Conservation (phyloP, 306 rosid species). For the Fragaria ananassa region DNA sequence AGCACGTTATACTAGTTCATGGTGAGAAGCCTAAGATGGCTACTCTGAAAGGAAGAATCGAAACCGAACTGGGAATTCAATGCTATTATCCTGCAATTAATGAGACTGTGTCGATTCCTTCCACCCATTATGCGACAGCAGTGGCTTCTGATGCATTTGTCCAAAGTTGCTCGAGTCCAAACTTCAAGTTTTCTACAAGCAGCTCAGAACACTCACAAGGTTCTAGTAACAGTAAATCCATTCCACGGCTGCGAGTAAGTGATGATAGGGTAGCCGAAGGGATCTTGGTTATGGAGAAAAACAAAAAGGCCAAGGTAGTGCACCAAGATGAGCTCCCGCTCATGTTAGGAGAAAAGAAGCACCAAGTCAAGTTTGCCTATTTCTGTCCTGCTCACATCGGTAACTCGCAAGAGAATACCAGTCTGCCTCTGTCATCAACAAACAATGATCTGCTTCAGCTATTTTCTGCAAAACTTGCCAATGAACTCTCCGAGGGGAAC, state of each 20-base stretch:
- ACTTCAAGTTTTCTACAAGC: constrained; percentile 59
- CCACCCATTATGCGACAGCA: constrained; percentile 53
- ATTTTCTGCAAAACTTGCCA: constrained; percentile 31
- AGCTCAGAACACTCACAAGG: constrained; percentile 25
- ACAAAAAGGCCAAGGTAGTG: constrained; percentile 48
- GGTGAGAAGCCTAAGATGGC: constrained; percentile 90
- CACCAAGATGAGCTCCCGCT: constrained; percentile 66
- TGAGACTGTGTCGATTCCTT: constrained; percentile 53
- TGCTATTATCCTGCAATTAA: constrained; percentile 80
- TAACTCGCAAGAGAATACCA: constrained; percentile 25
- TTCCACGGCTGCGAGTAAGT: constrained; percentile 43
- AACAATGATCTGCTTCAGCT: constrained; percentile 22
- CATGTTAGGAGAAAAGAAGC: constrained; percentile 56
- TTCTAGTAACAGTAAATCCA: constrained; percentile 23
- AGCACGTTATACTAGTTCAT: constrained; percentile 82
- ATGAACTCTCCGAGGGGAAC: constrained; percentile 34
- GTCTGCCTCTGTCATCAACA: not conserved
- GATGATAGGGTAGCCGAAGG: constrained; percentile 79
- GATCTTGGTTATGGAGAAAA: constrained; percentile 53
- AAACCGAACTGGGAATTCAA: constrained; percentile 72
- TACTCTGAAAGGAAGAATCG: constrained; percentile 66
- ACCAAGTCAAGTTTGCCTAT: constrained; percentile 37
- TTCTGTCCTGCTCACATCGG: constrained; percentile 35
- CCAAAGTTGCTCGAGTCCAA: constrained; percentile 55
- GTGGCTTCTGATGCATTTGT: constrained; percentile 49